These are phyloP conservation scores for Huntiella bhutanensis DNA, from an alignment of 2,329 filamentous ascomycete genomes.

Conservation along the genomic window DNA sequence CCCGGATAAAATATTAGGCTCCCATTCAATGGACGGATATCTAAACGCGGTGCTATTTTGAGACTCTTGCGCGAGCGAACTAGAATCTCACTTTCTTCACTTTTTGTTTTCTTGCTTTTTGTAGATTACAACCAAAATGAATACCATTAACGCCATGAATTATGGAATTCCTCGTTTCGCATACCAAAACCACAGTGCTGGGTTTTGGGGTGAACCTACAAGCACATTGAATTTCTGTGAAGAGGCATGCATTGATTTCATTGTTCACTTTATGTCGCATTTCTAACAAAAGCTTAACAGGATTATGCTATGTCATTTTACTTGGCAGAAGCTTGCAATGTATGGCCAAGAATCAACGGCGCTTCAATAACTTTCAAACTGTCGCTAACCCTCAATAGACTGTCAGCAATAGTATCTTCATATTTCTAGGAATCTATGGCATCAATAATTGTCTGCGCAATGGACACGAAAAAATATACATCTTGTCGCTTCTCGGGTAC, in stretches of 20 bases:
- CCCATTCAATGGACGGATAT: too few species aligned
- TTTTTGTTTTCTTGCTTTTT: too few species aligned
- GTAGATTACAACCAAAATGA: too few species aligned
- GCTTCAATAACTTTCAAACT: background rate
- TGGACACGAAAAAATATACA: slow-evolving; percentile 57
- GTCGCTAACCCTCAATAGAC: slow-evolving; percentile 29
- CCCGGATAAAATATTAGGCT: too few species aligned
- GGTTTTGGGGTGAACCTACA: slow-evolving; percentile 52
- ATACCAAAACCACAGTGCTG: slow-evolving; percentile 15
- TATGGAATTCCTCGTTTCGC: background rate
- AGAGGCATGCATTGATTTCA: slow-evolving; percentile 34
- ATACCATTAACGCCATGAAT: background rate
- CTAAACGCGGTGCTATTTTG: too few species aligned
- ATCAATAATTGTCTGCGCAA: slow-evolving; percentile 53
- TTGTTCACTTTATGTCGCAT: background rate
- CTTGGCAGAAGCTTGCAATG: slow-evolving; percentile 57
- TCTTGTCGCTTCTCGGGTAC: slow-evolving; percentile 40
- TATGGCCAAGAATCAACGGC: slow-evolving; percentile 11
- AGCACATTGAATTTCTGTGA: slow-evolving; percentile 66
- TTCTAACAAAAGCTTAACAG: slow-evolving; percentile 14
- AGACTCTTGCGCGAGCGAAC: too few species aligned
- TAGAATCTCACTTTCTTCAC: too few species aligned
- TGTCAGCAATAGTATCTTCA: slow-evolving; percentile 64
- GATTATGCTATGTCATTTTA: slow-evolving; percentile 55
- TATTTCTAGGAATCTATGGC: slow-evolving; percentile 59